These are phyloP conservation scores for Voacanga thouarsii DNA, from an alignment of 257 asterid species.

Conservation along the genomic window DNA sequence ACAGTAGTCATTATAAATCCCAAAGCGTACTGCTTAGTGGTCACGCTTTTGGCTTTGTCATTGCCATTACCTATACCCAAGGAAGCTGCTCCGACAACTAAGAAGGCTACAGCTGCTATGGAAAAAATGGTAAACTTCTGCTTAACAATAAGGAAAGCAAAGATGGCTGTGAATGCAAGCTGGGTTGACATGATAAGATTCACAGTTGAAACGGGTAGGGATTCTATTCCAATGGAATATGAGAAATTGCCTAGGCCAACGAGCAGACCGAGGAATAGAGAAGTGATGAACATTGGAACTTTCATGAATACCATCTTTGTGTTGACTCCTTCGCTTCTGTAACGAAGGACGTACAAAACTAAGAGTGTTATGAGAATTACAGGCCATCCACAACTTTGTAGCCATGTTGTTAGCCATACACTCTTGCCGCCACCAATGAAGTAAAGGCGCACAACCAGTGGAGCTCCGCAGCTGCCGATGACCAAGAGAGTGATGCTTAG, in stretches of 20 bases:
- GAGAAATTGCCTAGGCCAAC: slow-evolving; percentile 2
- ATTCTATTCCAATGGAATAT: slow-evolving; percentile 8
- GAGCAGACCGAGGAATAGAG: slow-evolving; percentile 1
- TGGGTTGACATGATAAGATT: slow-evolving; percentile 16
- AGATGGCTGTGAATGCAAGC: slow-evolving; percentile 17
- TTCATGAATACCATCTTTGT: neutral
- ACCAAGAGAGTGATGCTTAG: slow-evolving; percentile 1
- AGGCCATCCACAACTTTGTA: no score
- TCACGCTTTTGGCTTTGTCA: no score
- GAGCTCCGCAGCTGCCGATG: slow-evolving; percentile 15
- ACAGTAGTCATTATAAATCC: no score
- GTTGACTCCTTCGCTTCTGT: neutral
- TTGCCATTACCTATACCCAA: no score
- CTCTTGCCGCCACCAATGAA: no score
- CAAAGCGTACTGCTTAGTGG: no score
- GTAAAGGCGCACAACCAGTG: slow-evolving; percentile 1
- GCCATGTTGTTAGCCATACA: no score
- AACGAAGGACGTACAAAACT: slow-evolving; percentile 5
- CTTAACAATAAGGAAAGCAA: neutral
- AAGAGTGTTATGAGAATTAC: neutral
- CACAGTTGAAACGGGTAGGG: slow-evolving; percentile 20
- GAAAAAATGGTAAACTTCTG: no score
- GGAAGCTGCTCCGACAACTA: no score
- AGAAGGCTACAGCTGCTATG: no score
- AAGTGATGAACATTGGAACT: neutral